Evolutionary conservation across 352 stramenopile species (phyloP).

Genomic region (Phytophthora podocarpi): DNA sequence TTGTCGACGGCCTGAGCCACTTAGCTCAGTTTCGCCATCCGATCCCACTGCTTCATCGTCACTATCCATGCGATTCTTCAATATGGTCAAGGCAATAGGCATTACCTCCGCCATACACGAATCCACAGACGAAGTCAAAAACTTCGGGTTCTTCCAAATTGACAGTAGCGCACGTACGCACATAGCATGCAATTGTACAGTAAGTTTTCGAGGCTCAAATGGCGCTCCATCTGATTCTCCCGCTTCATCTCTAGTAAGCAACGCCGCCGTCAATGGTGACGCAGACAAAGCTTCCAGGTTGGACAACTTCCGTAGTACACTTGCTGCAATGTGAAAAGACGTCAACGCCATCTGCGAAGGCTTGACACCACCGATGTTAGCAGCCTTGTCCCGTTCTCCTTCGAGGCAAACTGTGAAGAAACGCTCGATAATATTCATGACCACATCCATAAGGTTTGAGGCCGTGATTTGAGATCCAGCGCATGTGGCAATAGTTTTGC

Average conservation of each 20-base stretch:
- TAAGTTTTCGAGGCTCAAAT: conserved; percentile 63
- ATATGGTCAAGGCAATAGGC: conserved; percentile 68
- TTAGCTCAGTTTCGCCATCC: conserved; percentile 40
- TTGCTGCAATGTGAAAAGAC: conserved; percentile 71
- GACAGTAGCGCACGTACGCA: conserved; percentile 59
- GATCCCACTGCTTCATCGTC: conserved; percentile 29
- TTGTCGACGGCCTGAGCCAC: conserved; percentile 31
- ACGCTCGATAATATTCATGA: conserved; percentile 57
- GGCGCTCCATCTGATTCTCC: conserved; percentile 25
- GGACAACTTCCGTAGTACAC: conserved; percentile 61
- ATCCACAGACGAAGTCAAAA: conserved; percentile 48
- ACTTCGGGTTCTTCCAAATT: conserved; percentile 65
- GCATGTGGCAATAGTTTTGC: conserved; percentile 35
- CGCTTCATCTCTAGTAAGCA: conserved; percentile 60
- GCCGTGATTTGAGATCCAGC: conserved; percentile 35
- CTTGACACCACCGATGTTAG: conserved; percentile 1
- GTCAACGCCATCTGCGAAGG: conserved; percentile 65
- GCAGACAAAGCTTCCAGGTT: conserved; percentile 71
- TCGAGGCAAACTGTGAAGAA: conserved; percentile 42
- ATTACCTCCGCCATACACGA: conserved; percentile 68
- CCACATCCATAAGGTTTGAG: conserved; percentile 54
- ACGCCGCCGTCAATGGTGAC: conserved; percentile 66
- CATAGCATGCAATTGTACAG: conserved; percentile 64
- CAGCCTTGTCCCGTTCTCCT: conserved; percentile 4
- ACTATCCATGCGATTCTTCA: conserved; percentile 78